Base-by-base conservation (phyloP, 148 eudicot genomes). In the Suaeda aralocaspica region DNA sequence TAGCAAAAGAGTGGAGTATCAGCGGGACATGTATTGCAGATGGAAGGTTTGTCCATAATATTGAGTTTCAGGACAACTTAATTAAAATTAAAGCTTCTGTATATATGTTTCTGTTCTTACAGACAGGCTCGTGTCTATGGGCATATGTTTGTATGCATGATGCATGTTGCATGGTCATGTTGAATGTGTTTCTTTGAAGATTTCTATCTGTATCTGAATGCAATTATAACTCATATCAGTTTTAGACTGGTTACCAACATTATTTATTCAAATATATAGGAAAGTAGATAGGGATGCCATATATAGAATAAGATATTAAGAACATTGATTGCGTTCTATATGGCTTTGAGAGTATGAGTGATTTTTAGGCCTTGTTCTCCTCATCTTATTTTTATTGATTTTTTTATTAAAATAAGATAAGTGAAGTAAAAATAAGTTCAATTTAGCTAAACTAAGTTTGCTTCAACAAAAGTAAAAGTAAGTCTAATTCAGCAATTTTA, bases 1-100 rank as follows among this genome's bases (percentile, higher is more conserved):
- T 85, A 11, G 86, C 89, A 5, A 95, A 89, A 77, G 99, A 95
- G 82, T 91, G 99, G 99, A 89, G 89, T 83, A 87, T 95, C 74
- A 79, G 96, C 68, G 95, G 93, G 18, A 86, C 99, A 41, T 82
- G 99, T 77, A 84, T 95, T 70, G 93, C 99, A 46, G 99, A 95
- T 76, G 99, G 99, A 79, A 95, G 99, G 99, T 95, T 42, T 79
- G 77, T 79, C 56, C 53, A 39, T 63, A 16, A 48, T 33, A 42
- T 56, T 45, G 13, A 46, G 34, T 9, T 52, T 6, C 36, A 25
- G 8, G 16, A 19, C 29, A 55, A 15, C 64, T 11, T 53, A n/a
- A 31, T 30, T n/a, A 45, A 3, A 1, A 41, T 24, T 13, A 11
- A 41, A 21, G 9, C 10, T 26, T 22, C 14, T 63, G 29, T 42